Conservation (phyloP, 2,329 filamentous ascomycete genomes). For the Plenodomus lindquistii region DNA sequence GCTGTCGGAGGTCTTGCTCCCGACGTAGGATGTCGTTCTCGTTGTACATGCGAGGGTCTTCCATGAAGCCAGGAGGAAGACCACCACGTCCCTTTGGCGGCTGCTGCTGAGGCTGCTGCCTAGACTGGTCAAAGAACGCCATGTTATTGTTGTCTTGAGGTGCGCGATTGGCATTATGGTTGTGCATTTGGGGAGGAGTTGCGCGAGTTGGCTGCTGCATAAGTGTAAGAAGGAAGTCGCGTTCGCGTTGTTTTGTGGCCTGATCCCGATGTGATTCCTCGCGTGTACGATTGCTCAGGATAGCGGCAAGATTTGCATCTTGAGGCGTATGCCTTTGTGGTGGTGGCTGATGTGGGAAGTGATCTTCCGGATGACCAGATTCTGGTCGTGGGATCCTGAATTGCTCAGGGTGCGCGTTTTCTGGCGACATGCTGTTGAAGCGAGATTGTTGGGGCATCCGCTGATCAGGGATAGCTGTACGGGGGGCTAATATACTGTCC, state of each 20-base stretch:
- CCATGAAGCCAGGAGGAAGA: slow-evolving; percentile 45
- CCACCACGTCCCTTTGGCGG: slow-evolving; percentile 40
- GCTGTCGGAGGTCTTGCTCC: slow-evolving; percentile 36
- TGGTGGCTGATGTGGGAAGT: slow-evolving; percentile 36
- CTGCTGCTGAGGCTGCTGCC: slow-evolving; percentile 40
- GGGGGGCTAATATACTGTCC: slow-evolving; percentile 41
- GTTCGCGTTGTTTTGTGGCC: slow-evolving; percentile 62
- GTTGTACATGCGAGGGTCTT: slow-evolving; percentile 39
- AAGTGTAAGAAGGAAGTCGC: slow-evolving; percentile 83
- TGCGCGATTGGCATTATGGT: slow-evolving; percentile 43
- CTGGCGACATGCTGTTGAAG: slow-evolving; percentile 43
- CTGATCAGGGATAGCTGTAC: slow-evolving; percentile 33
- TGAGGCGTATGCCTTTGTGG: slow-evolving; percentile 36
- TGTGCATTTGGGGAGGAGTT: slow-evolving; percentile 39
- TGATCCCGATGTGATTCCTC: slow-evolving; percentile 44
- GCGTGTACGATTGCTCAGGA: slow-evolving; percentile 45
- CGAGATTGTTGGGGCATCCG: slow-evolving; percentile 34
- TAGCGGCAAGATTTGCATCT: slow-evolving; percentile 38
- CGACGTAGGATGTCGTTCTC: slow-evolving; percentile 40
- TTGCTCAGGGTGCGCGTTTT: slow-evolving; percentile 35
- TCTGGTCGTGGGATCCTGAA: slow-evolving; percentile 37
- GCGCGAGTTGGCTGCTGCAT: slow-evolving; percentile 64
- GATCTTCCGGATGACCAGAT: slow-evolving; percentile 34
- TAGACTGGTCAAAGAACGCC: slow-evolving; percentile 40
- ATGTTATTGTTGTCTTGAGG: slow-evolving; percentile 36